phyloP scores from a whole-genome alignment of 1,284 basidiomycete species.

The Marasmius oreades region DNA sequence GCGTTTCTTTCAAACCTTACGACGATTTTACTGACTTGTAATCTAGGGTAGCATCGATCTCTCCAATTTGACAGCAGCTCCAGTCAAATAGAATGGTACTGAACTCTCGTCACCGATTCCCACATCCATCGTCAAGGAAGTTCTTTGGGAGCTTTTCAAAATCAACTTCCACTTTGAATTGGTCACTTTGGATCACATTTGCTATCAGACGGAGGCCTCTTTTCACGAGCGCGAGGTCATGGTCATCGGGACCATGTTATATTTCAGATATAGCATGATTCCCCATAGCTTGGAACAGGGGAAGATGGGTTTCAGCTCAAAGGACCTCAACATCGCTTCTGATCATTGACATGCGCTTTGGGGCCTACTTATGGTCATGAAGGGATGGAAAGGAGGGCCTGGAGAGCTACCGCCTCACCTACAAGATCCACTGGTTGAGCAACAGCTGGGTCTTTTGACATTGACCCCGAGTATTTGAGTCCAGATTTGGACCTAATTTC shows the following conservation, averaged over 20 bases:
- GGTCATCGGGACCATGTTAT: neutral
- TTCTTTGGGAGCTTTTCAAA: neutral
- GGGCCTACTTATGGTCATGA: neutral
- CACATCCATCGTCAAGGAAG: neutral
- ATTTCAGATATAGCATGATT: neutral
- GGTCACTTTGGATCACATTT: neutral
- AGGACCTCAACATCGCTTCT: neutral
- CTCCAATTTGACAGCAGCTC: neutral
- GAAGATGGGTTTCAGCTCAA: neutral
- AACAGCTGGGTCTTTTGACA: too few species aligned
- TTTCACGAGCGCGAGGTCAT: neutral
- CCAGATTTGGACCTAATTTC: too few species aligned
- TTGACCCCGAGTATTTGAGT: too few species aligned
- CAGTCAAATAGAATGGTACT: neutral
- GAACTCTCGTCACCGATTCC: neutral
- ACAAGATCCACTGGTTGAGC: too few species aligned
- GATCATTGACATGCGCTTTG: neutral
- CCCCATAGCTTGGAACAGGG: neutral
- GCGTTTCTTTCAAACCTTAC: neutral
- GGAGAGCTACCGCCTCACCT: neutral
- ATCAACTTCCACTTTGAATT: neutral
- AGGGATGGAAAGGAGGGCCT: neutral
- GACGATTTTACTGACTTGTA: neutral
- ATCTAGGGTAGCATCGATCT: neutral
- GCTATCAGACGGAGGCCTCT: neutral